Percentiles rank a stretch among this genome's conserved stretches.
Evolutionary conservation across 2,329 filamentous ascomycete species (phyloP).

Genomic region (Pseudopyricularia cyperi): DNA sequence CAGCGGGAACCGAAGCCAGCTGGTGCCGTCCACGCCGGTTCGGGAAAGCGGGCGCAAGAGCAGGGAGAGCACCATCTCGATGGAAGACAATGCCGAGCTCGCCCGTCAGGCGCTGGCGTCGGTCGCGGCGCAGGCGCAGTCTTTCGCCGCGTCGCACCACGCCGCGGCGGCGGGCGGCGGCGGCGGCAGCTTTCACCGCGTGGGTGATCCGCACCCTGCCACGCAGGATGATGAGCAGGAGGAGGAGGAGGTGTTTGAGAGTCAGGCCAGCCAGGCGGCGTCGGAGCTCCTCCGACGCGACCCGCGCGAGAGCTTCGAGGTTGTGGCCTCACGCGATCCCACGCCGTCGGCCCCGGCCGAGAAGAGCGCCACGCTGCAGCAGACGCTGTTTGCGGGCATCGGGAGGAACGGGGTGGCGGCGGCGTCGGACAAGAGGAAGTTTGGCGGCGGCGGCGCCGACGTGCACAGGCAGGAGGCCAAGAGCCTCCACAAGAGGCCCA

Average conservation of each 20-base stretch:
- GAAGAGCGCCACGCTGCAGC: slow-evolving; percentile 33
- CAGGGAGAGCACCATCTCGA: slow-evolving; percentile 77
- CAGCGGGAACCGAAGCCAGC: slow-evolving; percentile 14
- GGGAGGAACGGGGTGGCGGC: slow-evolving; percentile 21
- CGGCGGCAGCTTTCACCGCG: slow-evolving; percentile 6
- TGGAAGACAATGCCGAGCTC: slow-evolving; percentile 45
- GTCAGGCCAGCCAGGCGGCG: slow-evolving; percentile 66
- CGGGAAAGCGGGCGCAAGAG: slow-evolving; percentile 47
- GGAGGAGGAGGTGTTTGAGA: slow-evolving; percentile 55
- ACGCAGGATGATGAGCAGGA: slow-evolving; percentile 37
- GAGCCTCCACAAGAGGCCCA: slow-evolving; percentile 39
- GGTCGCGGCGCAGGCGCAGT: slow-evolving; percentile 24
- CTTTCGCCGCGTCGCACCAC: slow-evolving; percentile 11
- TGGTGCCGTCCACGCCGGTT: slow-evolving; percentile 29
- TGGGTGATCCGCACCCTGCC: slow-evolving; percentile 8
- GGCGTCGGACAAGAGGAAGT: slow-evolving; percentile 36
- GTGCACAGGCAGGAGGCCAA: slow-evolving; percentile 13
- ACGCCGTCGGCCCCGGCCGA: slow-evolving; percentile 27
- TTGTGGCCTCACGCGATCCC: slow-evolving; percentile 25
- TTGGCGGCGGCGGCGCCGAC: slow-evolving; percentile 18
- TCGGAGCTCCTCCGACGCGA: slow-evolving; percentile 59
- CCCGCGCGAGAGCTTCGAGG: slow-evolving; percentile 37
- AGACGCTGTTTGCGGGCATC: slow-evolving; percentile 34
- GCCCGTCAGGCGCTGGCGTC: slow-evolving; percentile 40
- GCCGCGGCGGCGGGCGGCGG: not conserved